phyloP scores from a whole-genome alignment of 2,329 filamentous ascomycete species.

The Aspergillus flavus region DNA sequence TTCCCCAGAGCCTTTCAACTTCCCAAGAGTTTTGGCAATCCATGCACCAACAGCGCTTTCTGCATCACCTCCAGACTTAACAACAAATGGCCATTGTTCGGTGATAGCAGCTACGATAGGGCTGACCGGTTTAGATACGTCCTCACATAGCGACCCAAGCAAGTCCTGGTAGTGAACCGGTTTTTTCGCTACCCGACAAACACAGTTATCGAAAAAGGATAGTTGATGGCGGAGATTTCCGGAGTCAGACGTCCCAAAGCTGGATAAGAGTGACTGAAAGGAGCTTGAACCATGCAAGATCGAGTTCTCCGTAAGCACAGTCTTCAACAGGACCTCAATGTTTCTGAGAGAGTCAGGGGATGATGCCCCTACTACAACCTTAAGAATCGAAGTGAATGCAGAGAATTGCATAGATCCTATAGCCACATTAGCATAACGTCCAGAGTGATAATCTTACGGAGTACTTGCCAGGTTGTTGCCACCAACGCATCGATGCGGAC shows the following conservation, averaged over 20 bases:
- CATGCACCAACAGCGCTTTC: constrained; percentile 58
- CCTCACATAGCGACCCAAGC: constrained; percentile 40
- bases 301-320: constrained; percentile 41
- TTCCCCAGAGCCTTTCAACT: constrained; percentile 57
- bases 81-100: constrained; percentile 76
- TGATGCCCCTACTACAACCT: constrained; percentile 36
- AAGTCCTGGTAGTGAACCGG: constrained; percentile 77
- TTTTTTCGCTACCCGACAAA: constrained; percentile 71
- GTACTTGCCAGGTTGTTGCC: constrained; percentile 65
- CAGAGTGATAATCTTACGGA: neutral
- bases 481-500: constrained; percentile 89
- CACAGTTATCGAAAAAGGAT: constrained; percentile 83
- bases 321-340: constrained; percentile 37
- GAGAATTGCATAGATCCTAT: constrained; percentile 44
- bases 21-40: constrained; percentile 60
- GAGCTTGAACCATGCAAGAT: constrained; percentile 37
- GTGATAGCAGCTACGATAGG: constrained; percentile 69
- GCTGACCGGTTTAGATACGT: constrained; percentile 53
- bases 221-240: constrained; percentile 45
- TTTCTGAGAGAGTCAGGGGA: constrained; percentile 35
- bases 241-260: constrained; percentile 38
- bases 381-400: constrained; percentile 45
- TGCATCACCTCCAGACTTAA: constrained; percentile 53
- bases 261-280: constrained; percentile 42
- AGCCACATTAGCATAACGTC: constrained; percentile 9